These are phyloP conservation scores for Biancaea sappan DNA, from an alignment of 306 rosid species.

Conservation along the genomic window DNA sequence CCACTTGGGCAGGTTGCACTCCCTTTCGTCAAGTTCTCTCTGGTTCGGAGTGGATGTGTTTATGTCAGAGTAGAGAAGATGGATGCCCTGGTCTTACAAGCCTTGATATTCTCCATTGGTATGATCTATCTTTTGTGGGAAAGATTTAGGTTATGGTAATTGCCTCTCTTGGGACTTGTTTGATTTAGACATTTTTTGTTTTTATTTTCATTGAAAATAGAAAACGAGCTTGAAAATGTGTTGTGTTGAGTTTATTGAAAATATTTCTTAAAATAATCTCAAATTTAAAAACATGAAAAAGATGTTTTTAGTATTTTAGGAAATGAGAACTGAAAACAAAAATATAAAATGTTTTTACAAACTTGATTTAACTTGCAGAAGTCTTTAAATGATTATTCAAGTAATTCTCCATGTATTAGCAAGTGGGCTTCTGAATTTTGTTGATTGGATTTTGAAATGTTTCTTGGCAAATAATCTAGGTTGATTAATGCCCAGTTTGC, in stretches of 20 bases:
- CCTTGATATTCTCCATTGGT: constrained; percentile 37
- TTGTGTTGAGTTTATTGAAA: too few species aligned
- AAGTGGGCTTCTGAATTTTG: neutral
- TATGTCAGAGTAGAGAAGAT: constrained; percentile 32
- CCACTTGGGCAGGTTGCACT: constrained; percentile 33
- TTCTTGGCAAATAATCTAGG: neutral
- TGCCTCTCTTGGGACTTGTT: too few species aligned
- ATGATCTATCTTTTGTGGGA: constrained; percentile 35
- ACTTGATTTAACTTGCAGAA: constrained; percentile 12
- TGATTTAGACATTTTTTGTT: too few species aligned
- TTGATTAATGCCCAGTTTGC: neutral
- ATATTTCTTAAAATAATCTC: too few species aligned
- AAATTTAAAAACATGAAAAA: too few species aligned
- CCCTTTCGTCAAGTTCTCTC: constrained; percentile 19
- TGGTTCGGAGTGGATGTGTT: constrained; percentile 34
- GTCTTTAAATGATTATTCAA: constrained; percentile 22
- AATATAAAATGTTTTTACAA: too few species aligned
- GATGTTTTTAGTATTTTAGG: too few species aligned
- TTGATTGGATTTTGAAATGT: neutral
- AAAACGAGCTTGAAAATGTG: too few species aligned
- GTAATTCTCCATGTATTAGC: neutral
- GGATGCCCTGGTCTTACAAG: constrained; percentile 17
- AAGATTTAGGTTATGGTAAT: constrained; percentile 5
- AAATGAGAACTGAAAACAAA: too few species aligned
- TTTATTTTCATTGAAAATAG: too few species aligned